phyloP scores from a whole-genome alignment of 352 stramenopile species.

The Phytopythium delawarense region DNA sequence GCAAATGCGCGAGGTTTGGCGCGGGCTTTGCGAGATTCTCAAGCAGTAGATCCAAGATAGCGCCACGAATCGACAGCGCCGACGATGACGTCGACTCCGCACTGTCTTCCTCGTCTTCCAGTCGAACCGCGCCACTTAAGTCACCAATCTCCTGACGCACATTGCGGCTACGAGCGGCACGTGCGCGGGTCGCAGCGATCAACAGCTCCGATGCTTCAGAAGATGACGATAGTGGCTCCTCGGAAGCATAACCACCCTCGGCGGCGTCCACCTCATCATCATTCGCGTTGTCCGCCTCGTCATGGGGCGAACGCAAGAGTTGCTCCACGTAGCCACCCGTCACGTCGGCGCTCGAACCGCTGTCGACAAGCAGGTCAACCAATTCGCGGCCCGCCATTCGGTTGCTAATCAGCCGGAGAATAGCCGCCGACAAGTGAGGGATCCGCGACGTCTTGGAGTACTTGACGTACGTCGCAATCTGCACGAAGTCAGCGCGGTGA shows the following conservation, averaged over 20 bases:
- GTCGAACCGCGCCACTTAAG: not conserved
- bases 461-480: conserved; percentile 81
- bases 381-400: conserved; percentile 56
- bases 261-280: conserved; percentile 21
- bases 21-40: conserved; percentile 74
- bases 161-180: not conserved
- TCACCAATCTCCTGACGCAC: conserved; percentile 11
- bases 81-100: conserved; percentile 15
- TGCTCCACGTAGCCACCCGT: conserved; percentile 78
- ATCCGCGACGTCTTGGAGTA: conserved; percentile 78
- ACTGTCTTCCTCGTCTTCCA: not conserved
- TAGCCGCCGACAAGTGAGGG: conserved; percentile 57
- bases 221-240: not conserved
- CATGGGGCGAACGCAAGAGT: conserved; percentile 45
- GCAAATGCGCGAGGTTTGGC: conserved; percentile 69
- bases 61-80: conserved; percentile 46
- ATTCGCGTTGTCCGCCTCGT: conserved; percentile 10
- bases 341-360: conserved; percentile 54
- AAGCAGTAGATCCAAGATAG: conserved; percentile 73
- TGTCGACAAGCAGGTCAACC: conserved; percentile 68
- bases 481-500: conserved; percentile 69
- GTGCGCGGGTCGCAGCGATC: not conserved
- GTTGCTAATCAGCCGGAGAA: conserved; percentile 65
- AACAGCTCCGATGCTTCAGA: conserved; percentile 9
- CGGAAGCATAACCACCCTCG: not conserved